These are phyloP conservation scores for Pholiota molesta DNA, from an alignment of 768 basidiomycete species.

Conservation along the genomic window DNA sequence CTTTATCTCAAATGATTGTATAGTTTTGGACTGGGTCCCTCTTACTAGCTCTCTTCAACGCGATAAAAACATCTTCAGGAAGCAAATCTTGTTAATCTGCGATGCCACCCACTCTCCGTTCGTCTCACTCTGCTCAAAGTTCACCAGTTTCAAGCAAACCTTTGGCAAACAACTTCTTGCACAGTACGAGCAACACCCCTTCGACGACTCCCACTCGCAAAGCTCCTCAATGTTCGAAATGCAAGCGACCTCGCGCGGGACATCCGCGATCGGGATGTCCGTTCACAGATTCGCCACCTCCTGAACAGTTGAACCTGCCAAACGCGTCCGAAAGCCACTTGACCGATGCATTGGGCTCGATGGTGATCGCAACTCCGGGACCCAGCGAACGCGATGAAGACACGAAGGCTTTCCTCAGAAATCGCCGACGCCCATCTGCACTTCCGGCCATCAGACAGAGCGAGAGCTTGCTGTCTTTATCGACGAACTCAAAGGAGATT, in stretches of 20 bases:
- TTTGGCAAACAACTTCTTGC: not conserved
- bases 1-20: not conserved
- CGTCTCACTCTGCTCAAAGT: not conserved
- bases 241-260: conserved; percentile 54
- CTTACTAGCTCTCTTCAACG: not conserved
- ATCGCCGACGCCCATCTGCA: conserved; percentile 33
- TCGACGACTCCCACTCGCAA: conserved; percentile 47
- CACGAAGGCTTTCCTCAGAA: conserved; percentile 32
- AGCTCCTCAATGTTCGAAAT: conserved; percentile 55
- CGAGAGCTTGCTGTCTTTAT: conserved; percentile 54
- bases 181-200: conserved; percentile 16
- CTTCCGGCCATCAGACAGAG: conserved; percentile 30
- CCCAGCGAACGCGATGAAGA: conserved; percentile 33
- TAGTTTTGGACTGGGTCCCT: not conserved
- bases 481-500: conserved; percentile 47
- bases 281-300: conserved; percentile 34
- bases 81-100: not conserved
- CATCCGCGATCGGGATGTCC: conserved; percentile 71
- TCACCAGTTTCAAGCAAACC: not conserved
- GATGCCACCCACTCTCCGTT: conserved; percentile 9
- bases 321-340: conserved; percentile 26
- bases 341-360: conserved; percentile 47
- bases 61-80: not conserved
- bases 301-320: conserved; percentile 10
- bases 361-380: conserved; percentile 37